Evolutionary conservation across 2,329 filamentous ascomycete genomes (phyloP).

Genomic region (Colletotrichum nymphaeae): DNA sequence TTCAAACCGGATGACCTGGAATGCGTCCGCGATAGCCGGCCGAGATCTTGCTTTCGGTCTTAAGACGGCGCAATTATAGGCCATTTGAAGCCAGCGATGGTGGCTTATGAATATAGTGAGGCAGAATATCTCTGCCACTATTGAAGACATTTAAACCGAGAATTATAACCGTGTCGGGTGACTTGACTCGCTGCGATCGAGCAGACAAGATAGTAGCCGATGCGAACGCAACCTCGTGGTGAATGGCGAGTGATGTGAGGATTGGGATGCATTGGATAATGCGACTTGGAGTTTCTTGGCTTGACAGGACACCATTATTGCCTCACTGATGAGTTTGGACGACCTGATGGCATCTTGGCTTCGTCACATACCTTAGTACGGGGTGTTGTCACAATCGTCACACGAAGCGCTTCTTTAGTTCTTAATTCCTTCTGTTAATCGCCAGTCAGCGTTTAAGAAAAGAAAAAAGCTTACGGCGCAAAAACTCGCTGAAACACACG

Average conservation of each 20-base stretch:
- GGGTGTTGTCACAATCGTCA: background rate
- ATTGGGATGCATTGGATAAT: background rate
- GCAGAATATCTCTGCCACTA: background rate
- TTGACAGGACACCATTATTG: background rate
- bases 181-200: background rate
- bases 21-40: background rate
- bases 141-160: background rate
- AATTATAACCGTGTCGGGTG: background rate
- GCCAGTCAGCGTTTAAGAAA: background rate
- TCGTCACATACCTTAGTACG: background rate
- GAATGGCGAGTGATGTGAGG: background rate
- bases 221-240: background rate
- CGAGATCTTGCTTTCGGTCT: background rate
- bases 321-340: background rate
- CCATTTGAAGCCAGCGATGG: background rate
- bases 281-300: background rate
- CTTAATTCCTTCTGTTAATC: background rate
- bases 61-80: background rate
- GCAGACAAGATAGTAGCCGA: background rate
- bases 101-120: too few species aligned
- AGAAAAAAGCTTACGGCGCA: background rate
- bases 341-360: background rate
- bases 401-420: background rate
- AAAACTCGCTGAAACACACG: slow-evolving; percentile 26
- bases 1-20: background rate